A percentile compares a stretch with the other conserved stretches of the same genome.
phyloP scores from a whole-genome alignment of 108 stramenopile genomes.

The Skeletonema grethae region DNA sequence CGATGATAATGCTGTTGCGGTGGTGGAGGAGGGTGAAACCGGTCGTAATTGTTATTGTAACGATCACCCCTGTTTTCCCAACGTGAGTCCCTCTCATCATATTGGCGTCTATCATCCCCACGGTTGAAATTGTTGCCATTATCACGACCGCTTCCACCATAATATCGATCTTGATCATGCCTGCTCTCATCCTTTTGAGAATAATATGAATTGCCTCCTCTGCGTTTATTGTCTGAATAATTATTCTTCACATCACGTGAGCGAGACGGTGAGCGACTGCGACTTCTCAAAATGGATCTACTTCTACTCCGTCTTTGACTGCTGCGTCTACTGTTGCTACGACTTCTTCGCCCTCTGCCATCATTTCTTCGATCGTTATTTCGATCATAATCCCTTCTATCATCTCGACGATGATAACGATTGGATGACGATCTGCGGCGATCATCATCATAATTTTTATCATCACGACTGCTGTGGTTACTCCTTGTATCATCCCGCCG shows the following conservation, averaged over 20 bases:
- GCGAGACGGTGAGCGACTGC: not conserved
- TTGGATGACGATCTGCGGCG: conserved; percentile 53
- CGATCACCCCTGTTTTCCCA: conserved; percentile 5
- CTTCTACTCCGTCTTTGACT: conserved; percentile 10
- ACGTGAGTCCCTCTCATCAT: conserved; percentile 8
- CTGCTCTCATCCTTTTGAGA: not conserved
- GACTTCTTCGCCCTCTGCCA: conserved; percentile 6
- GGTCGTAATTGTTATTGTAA: not conserved
- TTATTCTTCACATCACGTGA: not conserved
- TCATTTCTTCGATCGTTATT: not conserved
- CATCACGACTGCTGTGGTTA: conserved; percentile 1
- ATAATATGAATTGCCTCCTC: not conserved
- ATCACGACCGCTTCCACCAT: conserved; percentile 6
- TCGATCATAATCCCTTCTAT: conserved; percentile 6
- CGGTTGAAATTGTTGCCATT: not conserved
- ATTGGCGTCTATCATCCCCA: not conserved
- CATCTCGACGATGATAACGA: not conserved
- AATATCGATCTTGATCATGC: conserved; percentile 3
- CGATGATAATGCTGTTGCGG: conserved; percentile 10
- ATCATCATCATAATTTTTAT: conserved; percentile 39
- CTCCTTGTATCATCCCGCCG: not conserved
- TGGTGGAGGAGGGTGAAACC: not conserved
- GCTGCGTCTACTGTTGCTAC: conserved; percentile 1
- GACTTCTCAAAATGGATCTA: not conserved
- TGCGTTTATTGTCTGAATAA: not conserved